Conservation (phyloP, 1,284 basidiomycete genomes). For the Sanghuangporus baumii region DNA sequence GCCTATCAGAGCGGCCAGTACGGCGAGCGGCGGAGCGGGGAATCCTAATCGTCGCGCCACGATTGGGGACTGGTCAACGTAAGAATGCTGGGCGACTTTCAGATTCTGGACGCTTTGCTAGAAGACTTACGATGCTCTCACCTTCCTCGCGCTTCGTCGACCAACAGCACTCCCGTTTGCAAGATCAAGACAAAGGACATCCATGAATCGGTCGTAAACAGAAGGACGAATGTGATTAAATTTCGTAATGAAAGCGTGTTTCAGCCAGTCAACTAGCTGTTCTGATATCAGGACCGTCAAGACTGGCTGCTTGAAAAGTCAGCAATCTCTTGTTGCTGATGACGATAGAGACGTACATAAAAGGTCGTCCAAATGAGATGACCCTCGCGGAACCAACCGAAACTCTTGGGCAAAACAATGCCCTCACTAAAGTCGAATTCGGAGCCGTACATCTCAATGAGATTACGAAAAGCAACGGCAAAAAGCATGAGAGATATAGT, state of each 20-base stretch:
- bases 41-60: conserved; percentile 94
- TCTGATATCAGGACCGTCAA: conserved; percentile 89
- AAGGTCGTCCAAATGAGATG: conserved; percentile 85
- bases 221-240: conserved; percentile 94
- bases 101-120: not conserved
- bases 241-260: conserved; percentile 99
- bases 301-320: conserved; percentile 59
- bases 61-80: conserved; percentile 94
- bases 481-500: conserved; percentile 88
- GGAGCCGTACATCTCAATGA: conserved; percentile 91
- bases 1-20: conserved; percentile 84
- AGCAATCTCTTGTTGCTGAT: not conserved
- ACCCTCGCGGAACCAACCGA: conserved; percentile 72
- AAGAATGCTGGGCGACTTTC: conserved; percentile 55
- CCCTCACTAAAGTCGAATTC: conserved; percentile 74
- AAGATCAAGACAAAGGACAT: conserved; percentile 93
- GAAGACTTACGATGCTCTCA: conserved; percentile 27
- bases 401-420: conserved; percentile 76
- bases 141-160: conserved; percentile 64
- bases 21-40: conserved; percentile 87
- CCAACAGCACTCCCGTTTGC: conserved; percentile 74
- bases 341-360: conserved; percentile 52
- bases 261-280: conserved; percentile 96
- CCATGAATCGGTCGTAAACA: conserved; percentile 94
- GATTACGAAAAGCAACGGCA: conserved; percentile 90